These are phyloP conservation scores for Euphrasia confusa DNA, from an alignment of 257 asterid species.

Conservation along the genomic window DNA sequence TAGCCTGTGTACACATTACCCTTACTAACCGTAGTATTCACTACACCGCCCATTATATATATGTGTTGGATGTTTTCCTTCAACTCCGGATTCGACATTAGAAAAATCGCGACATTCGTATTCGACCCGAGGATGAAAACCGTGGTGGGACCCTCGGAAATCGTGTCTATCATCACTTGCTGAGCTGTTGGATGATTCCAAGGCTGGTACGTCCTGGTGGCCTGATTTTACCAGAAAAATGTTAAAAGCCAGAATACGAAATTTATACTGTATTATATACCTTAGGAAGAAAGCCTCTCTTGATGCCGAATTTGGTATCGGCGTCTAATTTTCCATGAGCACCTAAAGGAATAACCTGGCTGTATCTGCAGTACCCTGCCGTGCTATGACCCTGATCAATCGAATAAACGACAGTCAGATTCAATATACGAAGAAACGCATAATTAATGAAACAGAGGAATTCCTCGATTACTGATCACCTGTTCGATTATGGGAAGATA, in stretches of 20 bases:
- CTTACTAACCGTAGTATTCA: constrained; percentile 56
- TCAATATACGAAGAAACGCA: neutral
- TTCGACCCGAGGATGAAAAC: constrained; percentile 50
- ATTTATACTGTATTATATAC: constrained; percentile 22
- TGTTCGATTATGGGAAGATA: constrained; percentile 85
- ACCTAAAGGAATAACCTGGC: constrained; percentile 79
- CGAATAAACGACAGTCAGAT: neutral
- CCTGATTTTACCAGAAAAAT: constrained; percentile 34
- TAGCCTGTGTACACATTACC: constrained; percentile 71
- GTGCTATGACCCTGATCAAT: constrained; percentile 50
- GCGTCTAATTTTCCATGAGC: constrained; percentile 62
- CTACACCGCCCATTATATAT: constrained; percentile 83
- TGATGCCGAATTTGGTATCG: constrained; percentile 59
- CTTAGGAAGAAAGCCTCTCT: constrained; percentile 78
- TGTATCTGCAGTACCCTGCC: constrained; percentile 77
- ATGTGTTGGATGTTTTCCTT: constrained; percentile 64
- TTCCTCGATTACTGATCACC: too few relatives aligned
- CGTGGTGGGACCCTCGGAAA: constrained; percentile 65
- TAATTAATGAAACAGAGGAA: neutral
- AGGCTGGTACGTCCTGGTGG: constrained; percentile 65
- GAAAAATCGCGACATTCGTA: constrained; percentile 66
- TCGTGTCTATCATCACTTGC: constrained; percentile 57
- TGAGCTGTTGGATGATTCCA: constrained; percentile 73
- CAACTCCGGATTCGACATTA: constrained; percentile 67
- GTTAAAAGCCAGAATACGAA: neutral